A percentile compares a stretch with the other conserved stretches of the same genome.
These are phyloP conservation scores for Coprinellus aureogranulatus DNA, from an alignment of 768 basidiomycete species.

Conservation along the genomic window DNA sequence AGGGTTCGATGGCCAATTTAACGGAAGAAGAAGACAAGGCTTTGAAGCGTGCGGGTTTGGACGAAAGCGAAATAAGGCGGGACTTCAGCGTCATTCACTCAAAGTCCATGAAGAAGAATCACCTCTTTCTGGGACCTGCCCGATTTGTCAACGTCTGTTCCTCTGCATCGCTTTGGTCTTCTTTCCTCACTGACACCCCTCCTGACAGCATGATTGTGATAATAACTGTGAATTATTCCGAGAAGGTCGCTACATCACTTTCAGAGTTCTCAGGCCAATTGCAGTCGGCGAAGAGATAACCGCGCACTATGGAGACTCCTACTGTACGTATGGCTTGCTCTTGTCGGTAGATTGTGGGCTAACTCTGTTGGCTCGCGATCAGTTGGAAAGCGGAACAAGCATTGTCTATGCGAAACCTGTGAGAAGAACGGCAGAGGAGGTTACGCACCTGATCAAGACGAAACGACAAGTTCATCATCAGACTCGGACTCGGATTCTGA, in stretches of 20 bases:
- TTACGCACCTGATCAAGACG: constrained; percentile 60
- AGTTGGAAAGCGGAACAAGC: constrained; percentile 41
- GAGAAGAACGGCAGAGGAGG: constrained; percentile 74
- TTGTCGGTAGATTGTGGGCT: constrained; percentile 8
- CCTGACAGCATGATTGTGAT: constrained; percentile 77
- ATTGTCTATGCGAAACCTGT: constrained; percentile 84
- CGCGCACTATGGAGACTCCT: constrained; percentile 87
- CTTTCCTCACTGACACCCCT: constrained; percentile 17
- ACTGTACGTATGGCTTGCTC: constrained; percentile 59
- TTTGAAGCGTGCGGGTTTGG: constrained; percentile 76
- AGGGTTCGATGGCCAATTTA: constrained; percentile 87
- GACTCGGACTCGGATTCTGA: constrained; percentile 50
- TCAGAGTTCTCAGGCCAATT: constrained; percentile 77
- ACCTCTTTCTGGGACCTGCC: constrained; percentile 86
- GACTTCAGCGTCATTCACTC: constrained; percentile 93
- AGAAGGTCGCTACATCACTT: constrained; percentile 86
- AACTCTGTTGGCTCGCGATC: constrained; percentile 14
- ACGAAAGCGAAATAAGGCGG: constrained; percentile 73
- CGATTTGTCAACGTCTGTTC: constrained; percentile 84
- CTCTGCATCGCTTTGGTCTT: constrained; percentile 20
- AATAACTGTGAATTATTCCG: constrained; percentile 88
- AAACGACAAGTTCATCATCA: constrained; percentile 44
- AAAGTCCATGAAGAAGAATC: constrained; percentile 88
- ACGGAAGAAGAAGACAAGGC: constrained; percentile 85
- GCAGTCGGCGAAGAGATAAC: constrained; percentile 83